Evolutionary conservation across 495 filamentous ascomycete species (phyloP), one percentile per base, ranked within the genome.

Genomic region (Tuber microsphaerosporum): DNA sequence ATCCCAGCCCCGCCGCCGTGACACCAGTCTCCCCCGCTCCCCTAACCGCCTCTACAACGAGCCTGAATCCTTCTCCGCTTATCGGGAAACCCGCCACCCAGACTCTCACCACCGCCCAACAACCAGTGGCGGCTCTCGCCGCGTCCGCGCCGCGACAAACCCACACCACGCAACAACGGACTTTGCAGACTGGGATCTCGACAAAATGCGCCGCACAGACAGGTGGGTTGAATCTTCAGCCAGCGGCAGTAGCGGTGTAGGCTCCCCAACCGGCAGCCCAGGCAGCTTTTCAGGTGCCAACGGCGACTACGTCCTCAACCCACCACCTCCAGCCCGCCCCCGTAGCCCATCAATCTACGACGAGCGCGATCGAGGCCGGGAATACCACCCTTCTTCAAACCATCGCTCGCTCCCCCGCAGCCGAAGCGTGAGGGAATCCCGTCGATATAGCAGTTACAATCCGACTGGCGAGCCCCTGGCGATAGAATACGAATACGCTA

Each of bases 121-220:
- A 61, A 61, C 51, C n/a, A 61, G 51, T 10, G 51, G 51, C 2
- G 51, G 51, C 51, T n/a, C 56, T 10, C 56, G 56, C n/a, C 56
- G 56, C 26, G 56, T 12, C 56, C 56, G 56, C 26, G 26, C 56
- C 12, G 56, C n/a, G 10, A 65, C 56, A 65, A 65, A 65, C 56
- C 56, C 56, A 26, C 31, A 31, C 26, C 56, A 2, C 10, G 56
- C 56, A 65, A 65, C 26, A n/a, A 39, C 75, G 17, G 76, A 79
- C 17, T 71, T 79, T 61, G 41, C 77, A 10, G 61, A 46, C 39
- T 75, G 78, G 48, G 43, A 76, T 1, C 56, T 74, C 26, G 77
- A 79, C 26, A 79, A 79, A 39, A 79, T 79, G 77, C 51, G 75
- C 34, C 71, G 77, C 42, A 79, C 76, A 70, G 77, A 79, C 20